These are phyloP conservation scores for Hypoxylon sp. DNA, from an alignment of 2,329 filamentous ascomycete genomes.

Conservation along the genomic window DNA sequence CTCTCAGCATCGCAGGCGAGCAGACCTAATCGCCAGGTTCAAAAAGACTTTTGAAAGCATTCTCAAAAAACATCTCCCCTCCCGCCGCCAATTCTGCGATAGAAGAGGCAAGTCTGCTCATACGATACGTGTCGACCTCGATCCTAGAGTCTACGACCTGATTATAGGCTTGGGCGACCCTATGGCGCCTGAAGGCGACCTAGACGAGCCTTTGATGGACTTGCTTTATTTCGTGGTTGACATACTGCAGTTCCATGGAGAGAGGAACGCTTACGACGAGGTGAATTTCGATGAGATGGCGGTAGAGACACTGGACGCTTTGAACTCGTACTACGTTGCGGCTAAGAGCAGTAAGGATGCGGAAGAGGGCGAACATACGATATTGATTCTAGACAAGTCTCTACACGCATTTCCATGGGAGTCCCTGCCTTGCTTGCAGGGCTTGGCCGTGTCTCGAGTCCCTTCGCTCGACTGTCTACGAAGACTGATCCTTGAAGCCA, in stretches of 20 bases:
- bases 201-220: conserved; percentile 92
- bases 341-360: conserved; percentile 56
- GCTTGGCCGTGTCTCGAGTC: conserved; percentile 84
- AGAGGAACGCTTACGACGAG: conserved; percentile 96
- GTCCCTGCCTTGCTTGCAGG: conserved; percentile 86
- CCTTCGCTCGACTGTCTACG: conserved; percentile 87
- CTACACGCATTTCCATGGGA: conserved; percentile 97
- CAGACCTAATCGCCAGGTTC: conserved; percentile 78
- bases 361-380: conserved; percentile 73
- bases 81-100: conserved; percentile 72
- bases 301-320: conserved; percentile 85
- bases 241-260: conserved; percentile 95
- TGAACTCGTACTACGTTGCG: conserved; percentile 79
- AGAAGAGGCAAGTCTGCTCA: conserved; percentile 63
- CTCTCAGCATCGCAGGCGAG: conserved; percentile 74
- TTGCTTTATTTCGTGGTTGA: conserved; percentile 96
- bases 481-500: conserved; percentile 74
- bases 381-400: conserved; percentile 91
- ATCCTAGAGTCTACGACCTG: conserved; percentile 79
- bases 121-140: conserved; percentile 60
- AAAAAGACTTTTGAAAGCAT: conserved; percentile 82
- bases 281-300: conserved; percentile 95
- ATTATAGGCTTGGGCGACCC: conserved; percentile 88
- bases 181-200: conserved; percentile 73
- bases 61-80: conserved; percentile 87